phyloP scores from a whole-genome alignment of 192 early-diverging fungal species.

The Backusella parvicylindrica region DNA sequence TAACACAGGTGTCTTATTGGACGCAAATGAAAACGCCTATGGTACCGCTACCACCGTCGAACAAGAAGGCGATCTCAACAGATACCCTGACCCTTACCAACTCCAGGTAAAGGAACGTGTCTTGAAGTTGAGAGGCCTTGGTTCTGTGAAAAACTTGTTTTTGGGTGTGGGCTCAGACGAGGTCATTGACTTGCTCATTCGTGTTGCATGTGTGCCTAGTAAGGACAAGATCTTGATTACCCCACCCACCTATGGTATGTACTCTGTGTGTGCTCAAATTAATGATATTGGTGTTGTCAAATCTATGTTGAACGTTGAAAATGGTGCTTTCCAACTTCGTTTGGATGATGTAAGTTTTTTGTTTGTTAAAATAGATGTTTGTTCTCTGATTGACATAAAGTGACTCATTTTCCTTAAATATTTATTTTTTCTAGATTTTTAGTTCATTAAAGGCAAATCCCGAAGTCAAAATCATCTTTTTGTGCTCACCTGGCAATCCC shows the following conservation, averaged over 20 bases:
- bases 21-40: constrained; percentile 98
- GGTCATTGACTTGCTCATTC: constrained; percentile 85
- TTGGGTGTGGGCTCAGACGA: constrained; percentile 98
- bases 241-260: constrained; percentile 99
- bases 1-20: constrained; percentile 88
- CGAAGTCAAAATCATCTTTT: constrained; percentile 85
- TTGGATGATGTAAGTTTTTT: constrained; percentile 48
- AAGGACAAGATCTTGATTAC: constrained; percentile 91
- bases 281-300: constrained; percentile 93
- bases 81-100: constrained; percentile 97
- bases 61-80: constrained; percentile 63
- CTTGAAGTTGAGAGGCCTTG: constrained; percentile 65
- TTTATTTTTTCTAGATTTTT: constrained; percentile 28
- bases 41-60: constrained; percentile 50
- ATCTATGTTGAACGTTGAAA: constrained; percentile 76
- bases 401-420: constrained; percentile 14
- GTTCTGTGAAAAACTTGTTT: constrained; percentile 73
- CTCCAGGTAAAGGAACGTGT: constrained; percentile 76
- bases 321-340: constrained; percentile 64
- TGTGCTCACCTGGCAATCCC: constrained; percentile 99
- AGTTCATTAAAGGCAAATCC: constrained; percentile 63
- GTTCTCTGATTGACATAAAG: neutral
- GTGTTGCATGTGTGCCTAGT: constrained; percentile 87
- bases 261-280: constrained; percentile 85
- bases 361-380: neutral